Conservation (phyloP, 2,329 filamentous ascomycete genomes). For the Proliferodiscus dingleyae region DNA sequence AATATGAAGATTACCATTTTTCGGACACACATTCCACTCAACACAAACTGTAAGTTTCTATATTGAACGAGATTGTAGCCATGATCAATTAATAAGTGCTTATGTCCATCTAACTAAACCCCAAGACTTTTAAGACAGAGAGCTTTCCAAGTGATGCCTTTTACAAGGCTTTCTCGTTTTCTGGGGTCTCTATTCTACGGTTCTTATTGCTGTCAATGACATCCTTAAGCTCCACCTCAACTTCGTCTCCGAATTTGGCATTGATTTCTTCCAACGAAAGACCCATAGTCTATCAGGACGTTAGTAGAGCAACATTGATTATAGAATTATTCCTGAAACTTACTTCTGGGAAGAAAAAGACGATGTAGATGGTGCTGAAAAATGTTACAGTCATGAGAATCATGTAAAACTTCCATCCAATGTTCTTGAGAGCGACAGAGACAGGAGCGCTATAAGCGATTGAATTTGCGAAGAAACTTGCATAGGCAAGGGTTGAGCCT, state of each 20-base stretch:
- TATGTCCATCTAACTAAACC: too few species aligned
- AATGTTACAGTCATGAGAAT: slow-evolving; percentile 27
- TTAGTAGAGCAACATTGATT: background rate
- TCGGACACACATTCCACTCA: too few species aligned
- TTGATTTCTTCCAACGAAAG: slow-evolving; percentile 32
- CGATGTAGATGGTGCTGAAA: slow-evolving; percentile 20
- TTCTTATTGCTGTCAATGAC: background rate
- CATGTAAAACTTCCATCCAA: slow-evolving; percentile 32
- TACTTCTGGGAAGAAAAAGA: slow-evolving; percentile 28
- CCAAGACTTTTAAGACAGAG: too few species aligned
- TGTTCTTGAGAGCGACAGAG: slow-evolving; percentile 16
- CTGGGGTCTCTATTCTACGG: too few species aligned
- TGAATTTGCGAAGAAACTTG: slow-evolving; percentile 25
- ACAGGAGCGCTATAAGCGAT: slow-evolving; percentile 22
- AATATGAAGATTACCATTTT: too few species aligned
- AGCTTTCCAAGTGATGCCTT: too few species aligned
- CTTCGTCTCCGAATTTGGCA: slow-evolving; percentile 29
- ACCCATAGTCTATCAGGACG: slow-evolving; percentile 19
- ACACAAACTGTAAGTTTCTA: too few species aligned
- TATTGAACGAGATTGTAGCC: too few species aligned
- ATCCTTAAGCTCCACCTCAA: slow-evolving; percentile 6
- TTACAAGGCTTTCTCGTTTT: too few species aligned
- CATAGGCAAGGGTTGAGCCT: slow-evolving; percentile 2
- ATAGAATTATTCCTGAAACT: background rate
- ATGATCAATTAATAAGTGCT: too few species aligned